phyloP scores from a whole-genome alignment of 306 rosid species.

The Casuarina equisetifolia region DNA sequence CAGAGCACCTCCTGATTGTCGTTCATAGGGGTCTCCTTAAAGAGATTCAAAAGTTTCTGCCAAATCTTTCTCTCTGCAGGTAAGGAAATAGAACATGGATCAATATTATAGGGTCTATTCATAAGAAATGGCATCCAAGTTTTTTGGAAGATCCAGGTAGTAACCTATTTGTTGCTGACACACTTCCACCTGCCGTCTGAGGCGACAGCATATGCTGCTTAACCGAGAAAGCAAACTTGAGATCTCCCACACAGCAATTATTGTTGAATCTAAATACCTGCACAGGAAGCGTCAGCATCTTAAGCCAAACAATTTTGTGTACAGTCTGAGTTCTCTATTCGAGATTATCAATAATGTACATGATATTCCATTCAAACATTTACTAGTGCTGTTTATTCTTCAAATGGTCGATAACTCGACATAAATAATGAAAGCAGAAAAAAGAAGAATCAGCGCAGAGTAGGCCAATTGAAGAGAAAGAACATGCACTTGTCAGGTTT shows the following conservation, averaged over 20 bases:
- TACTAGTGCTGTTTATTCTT: background rate
- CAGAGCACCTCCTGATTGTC: conserved; percentile 61
- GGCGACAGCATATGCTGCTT: conserved; percentile 23
- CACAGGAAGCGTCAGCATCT: background rate
- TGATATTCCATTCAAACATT: background rate
- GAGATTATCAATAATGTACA: background rate
- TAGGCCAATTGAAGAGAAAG: conserved; percentile 41
- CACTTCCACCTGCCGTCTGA: conserved; percentile 36
- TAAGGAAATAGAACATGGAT: conserved; percentile 12
- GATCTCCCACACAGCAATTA: conserved; percentile 45
- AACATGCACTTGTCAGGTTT: conserved; percentile 71
- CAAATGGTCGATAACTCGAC: background rate
- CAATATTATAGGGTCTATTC: conserved; percentile 5
- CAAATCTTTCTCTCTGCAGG: conserved; percentile 50
- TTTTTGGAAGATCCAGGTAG: background rate
- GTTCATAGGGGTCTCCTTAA: conserved; percentile 31
- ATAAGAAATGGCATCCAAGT: background rate
- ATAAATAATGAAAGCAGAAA: background rate
- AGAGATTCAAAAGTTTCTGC: conserved; percentile 40
- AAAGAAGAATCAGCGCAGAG: conserved; percentile 4
- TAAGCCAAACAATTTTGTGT: background rate
- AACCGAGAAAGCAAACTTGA: conserved; percentile 33
- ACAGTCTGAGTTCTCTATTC: background rate
- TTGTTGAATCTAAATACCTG: conserved; percentile 40
- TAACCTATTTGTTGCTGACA: conserved; percentile 34